These are phyloP conservation scores for Astrothelium subdiscretum DNA, from an alignment of 495 filamentous ascomycete species.

Conservation along the genomic window DNA sequence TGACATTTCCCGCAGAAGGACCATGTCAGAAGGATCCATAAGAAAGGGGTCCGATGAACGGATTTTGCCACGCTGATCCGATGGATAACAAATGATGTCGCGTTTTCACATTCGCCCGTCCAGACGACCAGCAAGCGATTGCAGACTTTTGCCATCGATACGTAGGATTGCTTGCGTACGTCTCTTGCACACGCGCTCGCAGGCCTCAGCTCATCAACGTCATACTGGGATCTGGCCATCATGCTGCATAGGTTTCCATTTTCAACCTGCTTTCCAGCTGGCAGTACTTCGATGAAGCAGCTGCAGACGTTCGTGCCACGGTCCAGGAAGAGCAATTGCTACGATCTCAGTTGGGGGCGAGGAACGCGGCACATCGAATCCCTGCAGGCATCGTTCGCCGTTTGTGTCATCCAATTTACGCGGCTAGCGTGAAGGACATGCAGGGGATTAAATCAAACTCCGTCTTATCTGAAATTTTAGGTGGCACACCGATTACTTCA, in stretches of 20 bases:
- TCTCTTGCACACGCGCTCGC: too few relatives aligned
- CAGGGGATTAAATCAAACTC: not conserved
- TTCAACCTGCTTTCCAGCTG: not conserved
- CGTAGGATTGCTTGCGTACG: too few relatives aligned
- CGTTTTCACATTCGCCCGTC: not conserved
- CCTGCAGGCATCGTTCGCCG: not conserved
- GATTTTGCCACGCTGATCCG: not conserved
- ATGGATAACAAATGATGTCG: not conserved
- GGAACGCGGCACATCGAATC: not conserved
- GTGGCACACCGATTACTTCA: not conserved
- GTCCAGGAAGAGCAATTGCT: not conserved
- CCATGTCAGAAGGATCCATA: slow-evolving; percentile 30
- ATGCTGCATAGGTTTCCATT: not conserved
- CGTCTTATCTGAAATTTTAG: not conserved
- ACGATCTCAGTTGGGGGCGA: not conserved
- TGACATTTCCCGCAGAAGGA: slow-evolving; percentile 25
- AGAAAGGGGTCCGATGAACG: slow-evolving; percentile 11
- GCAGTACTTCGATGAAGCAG: not conserved
- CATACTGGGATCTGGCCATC: not conserved
- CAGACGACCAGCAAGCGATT: too few relatives aligned
- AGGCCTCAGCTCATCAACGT: not conserved
- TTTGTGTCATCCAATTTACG: not conserved
- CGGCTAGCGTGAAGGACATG: not conserved
- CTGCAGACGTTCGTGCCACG: not conserved
- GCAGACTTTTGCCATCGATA: too few relatives aligned